These are phyloP conservation scores for Microstegium vimineum DNA, from an alignment of 176 grass and related monocot species.

Conservation along the genomic window DNA sequence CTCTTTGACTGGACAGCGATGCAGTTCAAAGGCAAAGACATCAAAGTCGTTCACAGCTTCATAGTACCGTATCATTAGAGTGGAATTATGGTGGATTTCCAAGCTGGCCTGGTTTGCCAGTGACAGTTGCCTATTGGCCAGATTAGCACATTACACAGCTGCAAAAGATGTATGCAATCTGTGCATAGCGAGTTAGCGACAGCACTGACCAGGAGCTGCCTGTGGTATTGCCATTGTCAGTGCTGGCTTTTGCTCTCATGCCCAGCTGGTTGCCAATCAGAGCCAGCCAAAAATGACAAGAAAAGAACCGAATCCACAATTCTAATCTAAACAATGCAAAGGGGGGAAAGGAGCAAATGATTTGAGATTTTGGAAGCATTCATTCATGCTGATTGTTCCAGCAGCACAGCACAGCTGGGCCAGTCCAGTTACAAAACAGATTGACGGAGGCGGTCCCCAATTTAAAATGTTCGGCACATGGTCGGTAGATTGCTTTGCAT, in stretches of 20 bases:
- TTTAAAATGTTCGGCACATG: conserved; percentile 7
- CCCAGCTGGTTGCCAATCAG: conserved; percentile 20
- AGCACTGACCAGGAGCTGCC: not conserved
- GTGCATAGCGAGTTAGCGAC: not conserved
- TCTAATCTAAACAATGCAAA: not conserved
- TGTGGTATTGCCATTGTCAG: not conserved
- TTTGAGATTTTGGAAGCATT: conserved; percentile 8
- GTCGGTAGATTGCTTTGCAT: conserved; percentile 16
- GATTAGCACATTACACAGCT: not conserved
- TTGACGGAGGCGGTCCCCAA: not conserved
- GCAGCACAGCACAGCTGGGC: not conserved
- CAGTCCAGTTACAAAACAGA: not conserved
- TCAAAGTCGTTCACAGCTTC: not conserved
- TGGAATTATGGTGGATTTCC: conserved; percentile 1
- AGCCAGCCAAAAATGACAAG: conserved; percentile 6
- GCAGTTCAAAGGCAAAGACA: not conserved
- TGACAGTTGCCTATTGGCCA: not conserved
- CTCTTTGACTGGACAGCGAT: conserved; percentile 26
- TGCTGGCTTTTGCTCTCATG: not conserved
- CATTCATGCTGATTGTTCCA: not conserved
- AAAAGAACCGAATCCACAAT: not conserved
- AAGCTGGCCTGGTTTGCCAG: not conserved
- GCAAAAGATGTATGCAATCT: not conserved
- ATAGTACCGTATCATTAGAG: not conserved
- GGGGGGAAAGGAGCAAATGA: not conserved